Percentiles rank a stretch among this genome's conserved stretches.
phyloP scores from a whole-genome alignment of 441 rosid genomes.

The Pelargonium myrrhifolium region DNA sequence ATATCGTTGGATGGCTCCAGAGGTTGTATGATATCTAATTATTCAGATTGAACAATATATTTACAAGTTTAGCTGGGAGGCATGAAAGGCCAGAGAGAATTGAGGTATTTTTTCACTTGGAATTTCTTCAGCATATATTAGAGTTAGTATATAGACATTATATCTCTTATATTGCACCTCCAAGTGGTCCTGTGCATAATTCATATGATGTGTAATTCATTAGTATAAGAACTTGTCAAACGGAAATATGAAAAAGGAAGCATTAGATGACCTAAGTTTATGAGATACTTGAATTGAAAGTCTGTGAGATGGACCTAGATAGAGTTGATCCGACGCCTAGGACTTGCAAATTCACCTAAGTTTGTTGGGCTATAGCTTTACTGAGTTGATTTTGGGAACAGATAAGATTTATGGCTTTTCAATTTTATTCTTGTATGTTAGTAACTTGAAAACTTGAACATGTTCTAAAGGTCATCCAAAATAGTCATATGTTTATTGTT shows the following conservation, averaged over 20 bases:
- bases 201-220: not conserved
- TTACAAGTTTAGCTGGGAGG: not conserved
- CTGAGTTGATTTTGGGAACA: not conserved
- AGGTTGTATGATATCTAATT: conserved; percentile 31
- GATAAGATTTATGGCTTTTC: not conserved
- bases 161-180: not conserved
- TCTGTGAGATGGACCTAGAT: not conserved
- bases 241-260: not conserved
- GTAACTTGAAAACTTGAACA: conserved; percentile 2
- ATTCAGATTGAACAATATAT: not conserved
- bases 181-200: not conserved
- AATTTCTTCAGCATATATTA: not conserved
- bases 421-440: not conserved
- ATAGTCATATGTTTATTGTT: not conserved
- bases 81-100: not conserved
- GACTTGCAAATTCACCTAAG: not conserved
- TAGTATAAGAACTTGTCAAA: not conserved
- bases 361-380: not conserved
- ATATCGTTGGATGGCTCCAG: conserved; percentile 86
- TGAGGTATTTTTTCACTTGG: not conserved
- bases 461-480: conserved; percentile 3
- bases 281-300: not conserved
- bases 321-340: not conserved
- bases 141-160: too few species aligned
- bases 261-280: conserved; percentile 7